Evolutionary conservation across 2,329 filamentous ascomycete species (phyloP), one percentile per base, ranked within the genome.

Genomic region (Remersonia thermophila): DNA sequence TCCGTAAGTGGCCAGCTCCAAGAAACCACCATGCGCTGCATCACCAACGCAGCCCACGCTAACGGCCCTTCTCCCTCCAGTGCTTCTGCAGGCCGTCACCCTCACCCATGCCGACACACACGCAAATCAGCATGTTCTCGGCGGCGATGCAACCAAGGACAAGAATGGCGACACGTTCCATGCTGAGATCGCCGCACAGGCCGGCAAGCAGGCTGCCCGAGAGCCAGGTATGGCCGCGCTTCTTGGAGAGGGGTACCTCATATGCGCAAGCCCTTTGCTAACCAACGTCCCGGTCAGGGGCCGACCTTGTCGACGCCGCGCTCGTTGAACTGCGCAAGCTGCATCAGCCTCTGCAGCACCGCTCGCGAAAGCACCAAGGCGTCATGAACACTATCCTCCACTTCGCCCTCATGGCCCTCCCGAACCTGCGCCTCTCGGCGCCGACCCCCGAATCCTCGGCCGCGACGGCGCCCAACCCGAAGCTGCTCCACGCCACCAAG

Each of bases 271-370:
- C n/a, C n/a, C n/a, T n/a, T n/a, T n/a, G n/a, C n/a, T n/a, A n/a
- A n/a, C n/a, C n/a, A n/a, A n/a, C n/a, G n/a, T n/a, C n/a, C n/a
- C n/a, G n/a, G n/a, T 23, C 42, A 69, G 71, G 69, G 28, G 63
- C 64, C 47, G 67, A 73, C 33, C 57, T 71, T 12, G 68, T 74
- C 37, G 65, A 70, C 31, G 59, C 63, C 18, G 71, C 71, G 4
- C 53, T 69, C 37, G 51, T 53, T 29, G 67, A 72, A 43, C 58
- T 76, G 27, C 57, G 55, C 28, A 69, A 68, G 49, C 57, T 71
- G 12, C 63, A 69, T 18, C 55, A 57, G n/a, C 58, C 63, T 10
- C 51, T 57, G 3, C 60, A 65, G 41, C 55, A 60, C 40, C 62
- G 62, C 40, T 55, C 58, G 26, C 63, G 59, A 46, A 65, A 63